Percentiles rank a stretch among this genome's conserved stretches.
phyloP scores from a whole-genome alignment of 1,139 yeast genomes.

The Suhomyces wounanorum region DNA sequence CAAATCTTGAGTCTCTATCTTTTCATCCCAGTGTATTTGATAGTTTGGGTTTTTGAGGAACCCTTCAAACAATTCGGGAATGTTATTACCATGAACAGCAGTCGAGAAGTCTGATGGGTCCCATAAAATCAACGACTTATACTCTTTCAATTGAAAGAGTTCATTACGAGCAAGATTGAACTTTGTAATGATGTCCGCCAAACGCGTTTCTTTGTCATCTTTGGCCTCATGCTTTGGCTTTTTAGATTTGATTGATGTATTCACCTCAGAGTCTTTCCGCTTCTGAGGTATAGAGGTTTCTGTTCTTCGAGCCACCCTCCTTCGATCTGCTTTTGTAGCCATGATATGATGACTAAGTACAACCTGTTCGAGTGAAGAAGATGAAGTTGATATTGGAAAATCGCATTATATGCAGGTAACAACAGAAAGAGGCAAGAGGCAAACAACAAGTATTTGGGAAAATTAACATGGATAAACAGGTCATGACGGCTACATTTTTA shows the following conservation, averaged over 20 bases:
- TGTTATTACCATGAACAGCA: constrained; percentile 16
- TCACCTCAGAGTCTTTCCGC: constrained; percentile 4
- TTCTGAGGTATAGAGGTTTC: constrained; percentile 9
- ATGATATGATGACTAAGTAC: constrained; percentile 2
- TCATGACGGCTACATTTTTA: not conserved
- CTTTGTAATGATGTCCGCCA: constrained; percentile 41
- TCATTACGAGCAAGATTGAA: constrained; percentile 51
- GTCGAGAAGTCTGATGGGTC: constrained; percentile 52
- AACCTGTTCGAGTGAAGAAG: not conserved
- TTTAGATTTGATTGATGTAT: constrained; percentile 1
- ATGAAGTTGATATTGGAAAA: constrained; percentile 1
- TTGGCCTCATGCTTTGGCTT: not conserved
- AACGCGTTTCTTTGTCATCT: constrained; percentile 20
- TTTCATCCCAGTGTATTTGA: constrained; percentile 38
- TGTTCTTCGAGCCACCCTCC: constrained; percentile 5
- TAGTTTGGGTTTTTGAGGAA: constrained; percentile 33
- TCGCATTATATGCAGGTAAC: not conserved
- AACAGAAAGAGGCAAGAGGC: not conserved
- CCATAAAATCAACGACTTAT: constrained; percentile 60
- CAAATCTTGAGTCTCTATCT: constrained; percentile 30
- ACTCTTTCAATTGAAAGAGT: constrained; percentile 60
- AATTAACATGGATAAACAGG: no score
- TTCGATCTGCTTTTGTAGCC: constrained; percentile 11
- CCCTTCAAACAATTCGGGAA: constrained; percentile 40
- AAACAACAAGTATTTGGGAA: not conserved